phyloP scores from a whole-genome alignment of 2,329 filamentous ascomycete species.

The Alternaria triticimaculans region DNA sequence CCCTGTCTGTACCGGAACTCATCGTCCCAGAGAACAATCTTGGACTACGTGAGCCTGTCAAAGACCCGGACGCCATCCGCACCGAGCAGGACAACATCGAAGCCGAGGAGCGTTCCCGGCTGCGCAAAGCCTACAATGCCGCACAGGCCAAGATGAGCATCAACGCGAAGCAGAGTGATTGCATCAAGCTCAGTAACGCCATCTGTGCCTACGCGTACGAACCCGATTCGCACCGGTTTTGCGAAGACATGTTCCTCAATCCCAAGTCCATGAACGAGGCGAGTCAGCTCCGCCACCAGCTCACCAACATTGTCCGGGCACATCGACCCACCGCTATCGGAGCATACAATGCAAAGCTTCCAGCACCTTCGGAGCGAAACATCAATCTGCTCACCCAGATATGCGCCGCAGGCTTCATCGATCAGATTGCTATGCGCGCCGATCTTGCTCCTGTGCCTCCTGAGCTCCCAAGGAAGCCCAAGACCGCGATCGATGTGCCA shows the following conservation, averaged over 20 bases:
- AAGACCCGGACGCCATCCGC: constrained; percentile 56
- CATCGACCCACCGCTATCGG: constrained; percentile 65
- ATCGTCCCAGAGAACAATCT: constrained; percentile 84
- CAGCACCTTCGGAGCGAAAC: constrained; percentile 67
- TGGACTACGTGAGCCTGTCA: constrained; percentile 62
- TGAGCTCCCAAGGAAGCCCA: constrained; percentile 66
- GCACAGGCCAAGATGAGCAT: constrained; percentile 80
- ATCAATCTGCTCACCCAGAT: constrained; percentile 87
- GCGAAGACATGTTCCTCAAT: constrained; percentile 81
- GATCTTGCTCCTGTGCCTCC: constrained; percentile 77
- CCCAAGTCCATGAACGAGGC: constrained; percentile 88
- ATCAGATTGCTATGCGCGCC: constrained; percentile 90
- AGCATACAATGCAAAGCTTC: constrained; percentile 58
- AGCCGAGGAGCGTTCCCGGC: constrained; percentile 71
- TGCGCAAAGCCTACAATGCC: constrained; percentile 70
- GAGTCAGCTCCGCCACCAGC: constrained; percentile 79
- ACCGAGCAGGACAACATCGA: constrained; percentile 72
- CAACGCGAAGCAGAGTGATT: constrained; percentile 79
- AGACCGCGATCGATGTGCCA: constrained; percentile 88
- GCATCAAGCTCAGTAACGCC: constrained; percentile 86
- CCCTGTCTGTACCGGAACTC: constrained; percentile 84
- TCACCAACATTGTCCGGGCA: constrained; percentile 78
- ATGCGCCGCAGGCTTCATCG: constrained; percentile 88
- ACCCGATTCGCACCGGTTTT: constrained; percentile 70
- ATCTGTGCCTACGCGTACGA: constrained; percentile 76